Conservation (phyloP, 176 grass and related monocot genomes). For the Phoenix roebelenii region DNA sequence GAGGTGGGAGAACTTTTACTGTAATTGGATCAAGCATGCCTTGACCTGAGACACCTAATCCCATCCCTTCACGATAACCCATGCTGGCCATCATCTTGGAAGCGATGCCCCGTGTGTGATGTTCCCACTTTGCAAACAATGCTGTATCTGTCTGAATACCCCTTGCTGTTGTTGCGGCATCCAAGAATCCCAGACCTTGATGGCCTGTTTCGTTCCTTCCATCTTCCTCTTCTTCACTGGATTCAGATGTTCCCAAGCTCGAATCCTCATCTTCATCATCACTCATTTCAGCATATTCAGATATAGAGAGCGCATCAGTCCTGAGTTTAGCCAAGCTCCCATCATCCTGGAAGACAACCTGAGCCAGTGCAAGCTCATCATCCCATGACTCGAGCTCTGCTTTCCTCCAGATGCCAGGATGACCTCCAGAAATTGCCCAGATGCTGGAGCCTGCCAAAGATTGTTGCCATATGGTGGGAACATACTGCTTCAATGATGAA, state of each 20-base stretch:
- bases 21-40: conserved; percentile 77
- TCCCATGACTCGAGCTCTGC: conserved; percentile 88
- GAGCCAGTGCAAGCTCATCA: conserved; percentile 49
- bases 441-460: conserved; percentile 77
- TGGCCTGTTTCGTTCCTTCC: conserved; percentile 35
- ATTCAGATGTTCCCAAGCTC: conserved; percentile 8
- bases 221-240: conserved; percentile 35
- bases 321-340: conserved; percentile 48
- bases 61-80: conserved; percentile 92
- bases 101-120: conserved; percentile 81
- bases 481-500: conserved; percentile 53
- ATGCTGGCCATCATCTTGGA: conserved; percentile 98
- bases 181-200: conserved; percentile 65
- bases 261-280: conserved; percentile 34
- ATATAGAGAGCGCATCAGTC: conserved; percentile 53
- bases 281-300: conserved; percentile 57
- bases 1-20: conserved; percentile 69
- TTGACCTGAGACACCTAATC: conserved; percentile 75
- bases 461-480: conserved; percentile 62
- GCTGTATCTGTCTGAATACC: conserved; percentile 75
- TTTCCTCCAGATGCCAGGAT: conserved; percentile 69
- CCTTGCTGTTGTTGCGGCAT: conserved; percentile 38
- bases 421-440: conserved; percentile 37
- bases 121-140: conserved; percentile 89
- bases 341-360: conserved; percentile 69